Evolutionary conservation across 805 yeast genomes (phyloP).

Genomic region (Suhomyces canberraensis): DNA sequence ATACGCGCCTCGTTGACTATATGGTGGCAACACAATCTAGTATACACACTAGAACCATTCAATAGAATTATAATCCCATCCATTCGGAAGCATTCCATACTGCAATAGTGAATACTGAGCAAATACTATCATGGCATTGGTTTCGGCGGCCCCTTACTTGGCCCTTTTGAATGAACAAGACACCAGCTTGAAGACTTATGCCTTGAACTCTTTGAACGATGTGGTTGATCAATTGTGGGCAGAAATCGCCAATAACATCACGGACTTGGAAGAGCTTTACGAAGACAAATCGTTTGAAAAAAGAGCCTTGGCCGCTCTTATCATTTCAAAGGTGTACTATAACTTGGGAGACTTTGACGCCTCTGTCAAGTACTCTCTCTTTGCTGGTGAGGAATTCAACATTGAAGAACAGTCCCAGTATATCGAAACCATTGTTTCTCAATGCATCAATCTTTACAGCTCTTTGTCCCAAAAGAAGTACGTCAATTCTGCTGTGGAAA

Average conservation of each 20-base stretch:
- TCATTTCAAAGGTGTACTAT: conserved; percentile 86
- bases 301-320: conserved; percentile 81
- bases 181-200: conserved; percentile 71
- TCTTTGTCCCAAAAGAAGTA: conserved; percentile 50
- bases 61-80: too few relatives aligned
- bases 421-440: conserved; percentile 89
- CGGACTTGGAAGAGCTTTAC: conserved; percentile 85
- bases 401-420: conserved; percentile 75
- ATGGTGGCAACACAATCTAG: conserved; percentile 4
- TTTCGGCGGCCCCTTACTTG: conserved; percentile 87
- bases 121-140: conserved; percentile 47
- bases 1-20: conserved; percentile 1
- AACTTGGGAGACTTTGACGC: conserved; percentile 92
- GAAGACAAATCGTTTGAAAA: conserved; percentile 79
- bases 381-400: conserved; percentile 78
- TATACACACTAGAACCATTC: too few relatives aligned
- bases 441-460: conserved; percentile 84
- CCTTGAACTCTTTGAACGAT: conserved; percentile 73
- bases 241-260: conserved; percentile 86
- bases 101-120: not conserved
- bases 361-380: conserved; percentile 83
- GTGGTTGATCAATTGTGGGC: conserved; percentile 95
- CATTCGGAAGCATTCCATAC: not conserved
- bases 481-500: conserved; percentile 23
- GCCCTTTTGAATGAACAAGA: conserved; percentile 87